A percentile compares a stretch with the other conserved stretches of the same genome.
Conservation (phyloP, 257 asterid genomes). For the Solanum peruvianum region DNA sequence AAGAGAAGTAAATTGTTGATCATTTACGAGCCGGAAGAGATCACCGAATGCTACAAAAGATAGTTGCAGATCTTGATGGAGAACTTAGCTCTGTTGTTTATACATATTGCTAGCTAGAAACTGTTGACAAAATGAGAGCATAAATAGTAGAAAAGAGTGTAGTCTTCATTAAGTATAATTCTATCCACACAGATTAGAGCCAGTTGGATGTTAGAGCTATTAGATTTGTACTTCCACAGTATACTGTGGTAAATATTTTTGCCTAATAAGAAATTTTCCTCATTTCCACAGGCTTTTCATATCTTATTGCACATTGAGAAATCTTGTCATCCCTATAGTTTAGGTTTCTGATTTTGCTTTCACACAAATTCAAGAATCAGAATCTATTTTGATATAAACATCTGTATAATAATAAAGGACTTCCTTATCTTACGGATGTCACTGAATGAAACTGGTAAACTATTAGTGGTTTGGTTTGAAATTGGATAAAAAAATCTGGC, state of each 20-base stretch:
- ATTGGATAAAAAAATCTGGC: no score
- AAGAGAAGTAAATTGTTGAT: background rate
- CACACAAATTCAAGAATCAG: background rate
- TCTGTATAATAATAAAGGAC: background rate
- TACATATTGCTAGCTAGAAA: background rate
- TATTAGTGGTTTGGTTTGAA: no score
- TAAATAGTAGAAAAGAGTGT: background rate
- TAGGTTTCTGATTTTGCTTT: background rate
- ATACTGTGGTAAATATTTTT: background rate
- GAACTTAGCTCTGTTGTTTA: background rate
- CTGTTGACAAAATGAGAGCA: background rate
- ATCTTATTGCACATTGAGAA: background rate
- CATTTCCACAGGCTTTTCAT: background rate
- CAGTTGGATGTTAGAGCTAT: background rate
- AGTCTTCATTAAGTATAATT: background rate
- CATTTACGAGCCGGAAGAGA: background rate
- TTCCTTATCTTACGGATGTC: background rate
- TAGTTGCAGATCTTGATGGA: background rate
- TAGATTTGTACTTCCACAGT: background rate
- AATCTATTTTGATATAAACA: background rate
- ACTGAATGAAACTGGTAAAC: background rate
- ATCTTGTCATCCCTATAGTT: background rate
- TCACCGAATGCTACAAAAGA: background rate
- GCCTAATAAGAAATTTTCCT: background rate
- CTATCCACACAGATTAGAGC: background rate